A percentile compares a stretch with the other conserved stretches of the same genome.
phyloP scores from a whole-genome alignment of 2,329 filamentous ascomycete species.

The Aspergillus unguis region DNA sequence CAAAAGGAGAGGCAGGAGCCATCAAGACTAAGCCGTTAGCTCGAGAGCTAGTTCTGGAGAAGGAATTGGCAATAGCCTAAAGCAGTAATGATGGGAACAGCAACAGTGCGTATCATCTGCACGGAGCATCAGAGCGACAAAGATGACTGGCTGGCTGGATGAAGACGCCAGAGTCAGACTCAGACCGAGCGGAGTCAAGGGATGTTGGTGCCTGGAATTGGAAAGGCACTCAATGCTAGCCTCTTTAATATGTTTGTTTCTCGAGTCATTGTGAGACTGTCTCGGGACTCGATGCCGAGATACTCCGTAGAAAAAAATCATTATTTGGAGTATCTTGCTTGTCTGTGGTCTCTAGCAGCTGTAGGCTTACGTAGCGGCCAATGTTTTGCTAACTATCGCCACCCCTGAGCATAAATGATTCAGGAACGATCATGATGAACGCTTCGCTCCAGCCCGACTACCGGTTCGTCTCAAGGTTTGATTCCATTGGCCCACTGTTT shows the following conservation, averaged over 20 bases:
- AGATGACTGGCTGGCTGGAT: neutral
- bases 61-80: conserved; percentile 17
- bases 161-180: neutral
- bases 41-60: conserved; percentile 18
- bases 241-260: too few relatives aligned
- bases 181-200: neutral
- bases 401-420: conserved; percentile 9
- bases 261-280: too few relatives aligned
- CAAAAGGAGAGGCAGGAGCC: conserved; percentile 13
- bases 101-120: conserved; percentile 1
- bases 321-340: too few relatives aligned
- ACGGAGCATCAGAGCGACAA: neutral
- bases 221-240: too few relatives aligned
- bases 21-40: conserved; percentile 19
- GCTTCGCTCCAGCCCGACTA: conserved; percentile 12
- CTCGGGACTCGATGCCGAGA: too few relatives aligned
- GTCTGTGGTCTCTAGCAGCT: too few relatives aligned
- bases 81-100: conserved; percentile 18
- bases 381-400: neutral
- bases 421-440: conserved; percentile 10
- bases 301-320: too few relatives aligned
- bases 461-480: conserved; percentile 14
- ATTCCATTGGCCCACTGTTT: conserved; percentile 14
- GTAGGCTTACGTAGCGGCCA: too few relatives aligned
- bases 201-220: too few relatives aligned